These are phyloP conservation scores for Chalciporus chontae DNA, from an alignment of 768 basidiomycete species.

Conservation along the genomic window DNA sequence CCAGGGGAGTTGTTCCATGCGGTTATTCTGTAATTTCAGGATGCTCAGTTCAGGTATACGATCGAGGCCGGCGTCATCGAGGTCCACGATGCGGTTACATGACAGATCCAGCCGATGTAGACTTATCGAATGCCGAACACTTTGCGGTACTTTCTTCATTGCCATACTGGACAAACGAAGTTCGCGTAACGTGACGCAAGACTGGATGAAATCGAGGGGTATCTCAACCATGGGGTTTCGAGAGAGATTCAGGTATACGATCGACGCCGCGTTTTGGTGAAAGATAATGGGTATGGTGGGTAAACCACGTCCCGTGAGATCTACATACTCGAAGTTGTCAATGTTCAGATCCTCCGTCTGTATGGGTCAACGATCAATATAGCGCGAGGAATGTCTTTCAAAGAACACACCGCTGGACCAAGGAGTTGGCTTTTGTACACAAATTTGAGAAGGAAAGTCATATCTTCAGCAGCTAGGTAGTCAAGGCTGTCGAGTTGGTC, in stretches of 20 bases:
- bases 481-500: slow-evolving; percentile 76
- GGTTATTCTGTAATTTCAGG: slow-evolving; percentile 86
- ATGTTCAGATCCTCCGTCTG: slow-evolving; percentile 75
- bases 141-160: slow-evolving; percentile 88
- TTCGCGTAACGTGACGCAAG: slow-evolving; percentile 78
- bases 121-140: slow-evolving; percentile 68
- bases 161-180: slow-evolving; percentile 88
- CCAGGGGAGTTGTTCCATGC: slow-evolving; percentile 81
- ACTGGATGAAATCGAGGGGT: slow-evolving; percentile 93
- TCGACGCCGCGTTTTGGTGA: slow-evolving; percentile 79
- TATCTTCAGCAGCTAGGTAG: slow-evolving; percentile 69
- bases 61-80: slow-evolving; percentile 83
- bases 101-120: slow-evolving; percentile 84
- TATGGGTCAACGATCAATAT: slow-evolving; percentile 1
- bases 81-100: slow-evolving; percentile 85
- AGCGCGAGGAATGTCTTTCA: neutral
- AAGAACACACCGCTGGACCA: slow-evolving; percentile 52
- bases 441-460: slow-evolving; percentile 85
- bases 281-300: slow-evolving; percentile 86
- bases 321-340: slow-evolving; percentile 72
- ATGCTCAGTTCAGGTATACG: slow-evolving; percentile 64
- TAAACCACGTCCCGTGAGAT: slow-evolving; percentile 76
- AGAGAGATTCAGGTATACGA: slow-evolving; percentile 83
- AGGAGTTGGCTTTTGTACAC: slow-evolving; percentile 80
- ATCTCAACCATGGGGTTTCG: slow-evolving; percentile 96